These are phyloP conservation scores for Coemansia sp. DNA, from an alignment of 192 early-diverging fungal species.

Conservation along the genomic window DNA sequence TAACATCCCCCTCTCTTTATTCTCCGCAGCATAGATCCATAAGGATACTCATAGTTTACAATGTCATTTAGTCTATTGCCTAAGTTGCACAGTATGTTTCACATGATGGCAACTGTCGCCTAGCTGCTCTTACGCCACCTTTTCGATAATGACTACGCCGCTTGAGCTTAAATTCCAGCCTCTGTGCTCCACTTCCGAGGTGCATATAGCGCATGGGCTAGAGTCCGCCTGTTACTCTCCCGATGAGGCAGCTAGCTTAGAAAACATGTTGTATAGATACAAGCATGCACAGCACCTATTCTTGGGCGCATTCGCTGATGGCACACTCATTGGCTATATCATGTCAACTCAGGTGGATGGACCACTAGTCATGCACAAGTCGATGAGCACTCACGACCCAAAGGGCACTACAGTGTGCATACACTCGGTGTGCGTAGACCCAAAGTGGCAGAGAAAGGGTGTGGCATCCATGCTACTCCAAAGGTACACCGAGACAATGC, in stretches of 20 bases:
- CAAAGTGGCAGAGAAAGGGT: constrained; percentile 54
- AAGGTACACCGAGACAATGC: constrained; percentile 50
- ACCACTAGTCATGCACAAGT: constrained; percentile 58
- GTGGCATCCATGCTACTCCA: constrained; percentile 57
- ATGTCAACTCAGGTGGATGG: constrained; percentile 55
- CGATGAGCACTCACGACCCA: constrained; percentile 64
- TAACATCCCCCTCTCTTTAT: too few relatives aligned
- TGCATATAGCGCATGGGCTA: constrained; percentile 9
- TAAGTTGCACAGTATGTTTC: too few relatives aligned
- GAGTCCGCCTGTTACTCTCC: constrained; percentile 26
- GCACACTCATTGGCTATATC: constrained; percentile 59
- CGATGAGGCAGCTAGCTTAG: constrained; percentile 42
- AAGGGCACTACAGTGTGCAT: constrained; percentile 62
- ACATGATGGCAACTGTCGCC: too few relatives aligned
- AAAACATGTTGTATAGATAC: constrained; percentile 34
- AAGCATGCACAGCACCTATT: constrained; percentile 33
- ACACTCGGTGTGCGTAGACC: constrained; percentile 64
- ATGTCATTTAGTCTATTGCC: too few relatives aligned
- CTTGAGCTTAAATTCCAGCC: constrained; percentile 11
- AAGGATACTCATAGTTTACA: too few relatives aligned
- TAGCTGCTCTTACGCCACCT: neutral
- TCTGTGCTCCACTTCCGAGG: constrained; percentile 17
- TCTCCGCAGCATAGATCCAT: too few relatives aligned
- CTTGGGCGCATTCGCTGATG: constrained; percentile 30
- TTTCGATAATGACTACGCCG: neutral